Evolutionary conservation across 2,329 filamentous ascomycete species (phyloP), one percentile per base, ranked within the genome.

Genomic region (Geosmithia morbida): DNA sequence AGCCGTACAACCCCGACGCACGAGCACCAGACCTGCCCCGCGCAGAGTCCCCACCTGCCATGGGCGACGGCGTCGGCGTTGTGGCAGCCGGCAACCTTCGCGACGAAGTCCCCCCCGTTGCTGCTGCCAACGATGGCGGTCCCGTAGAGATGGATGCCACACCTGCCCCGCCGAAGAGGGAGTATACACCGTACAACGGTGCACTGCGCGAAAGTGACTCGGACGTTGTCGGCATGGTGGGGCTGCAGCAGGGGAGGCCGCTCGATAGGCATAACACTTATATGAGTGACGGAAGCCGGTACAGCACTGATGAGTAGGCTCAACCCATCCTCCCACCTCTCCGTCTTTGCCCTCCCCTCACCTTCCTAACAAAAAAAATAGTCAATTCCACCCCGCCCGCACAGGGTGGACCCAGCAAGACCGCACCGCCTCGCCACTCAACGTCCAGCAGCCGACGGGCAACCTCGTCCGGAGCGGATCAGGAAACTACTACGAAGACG

Each of bases 401-500:
- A 64, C 75, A 54, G 72, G 57, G 11, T 83, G 79, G 79, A 71
- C 70, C 45, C 67, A 70, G 49, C 63, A 58, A 29, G 54, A 61
- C 45, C 66, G 59, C 40, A 56, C 63, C 44, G 66, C 67, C n/a
- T 71, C 72, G 10, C 70, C 58, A 39, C 41, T 43, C 14, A n/a
- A 47, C 14, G 46, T n/a, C 7, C 46, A 29, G 16, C n/a, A 37
- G 3, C n/a, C n/a, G n/a, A 37, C 33, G 11, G 41, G 62, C 65
- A 30, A 60, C 64, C 16, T 56, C 19, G 16, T 37, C 63, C 16
- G 56, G 56, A 41, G 59, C 57, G 46, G 55, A 51, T 61, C 53
- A 45, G 66, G 57, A 55, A 66, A 75, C 51, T 97, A 97, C 65
- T 94, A 94, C 59, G 92, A 97, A 70, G 90, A 97, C 61, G 79